A percentile compares a stretch with the other conserved stretches of the same genome.
These are phyloP conservation scores for Elasticomyces elasticus DNA, from an alignment of 495 filamentous ascomycete species.

Conservation along the genomic window DNA sequence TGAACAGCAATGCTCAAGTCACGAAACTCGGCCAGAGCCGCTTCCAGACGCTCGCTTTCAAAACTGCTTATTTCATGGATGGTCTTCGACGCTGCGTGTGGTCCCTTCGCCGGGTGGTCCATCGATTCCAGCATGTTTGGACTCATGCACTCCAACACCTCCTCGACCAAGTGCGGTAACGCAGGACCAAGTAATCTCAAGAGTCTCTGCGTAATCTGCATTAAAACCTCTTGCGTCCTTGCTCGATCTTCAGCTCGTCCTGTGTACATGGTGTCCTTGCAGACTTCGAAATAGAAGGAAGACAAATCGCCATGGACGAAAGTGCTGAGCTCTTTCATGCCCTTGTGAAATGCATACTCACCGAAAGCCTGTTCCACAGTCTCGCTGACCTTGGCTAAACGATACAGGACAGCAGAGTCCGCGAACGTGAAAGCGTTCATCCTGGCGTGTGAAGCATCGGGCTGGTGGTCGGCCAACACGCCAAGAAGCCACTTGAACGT, in stretches of 20 bases:
- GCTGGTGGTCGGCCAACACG: constrained; percentile 54
- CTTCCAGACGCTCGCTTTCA: neutral
- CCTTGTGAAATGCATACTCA: constrained; percentile 76
- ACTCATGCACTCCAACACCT: constrained; percentile 73
- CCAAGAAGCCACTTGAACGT: constrained; percentile 84
- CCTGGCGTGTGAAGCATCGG: constrained; percentile 24
- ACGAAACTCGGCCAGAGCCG: constrained; percentile 30
- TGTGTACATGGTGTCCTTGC: constrained; percentile 87
- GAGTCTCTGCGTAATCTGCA: constrained; percentile 58
- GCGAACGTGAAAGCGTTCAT: constrained; percentile 33
- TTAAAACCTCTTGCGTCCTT: constrained; percentile 56
- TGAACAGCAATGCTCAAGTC: constrained; percentile 51
- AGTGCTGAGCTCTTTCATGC: constrained; percentile 55
- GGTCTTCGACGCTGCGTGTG: constrained; percentile 17
- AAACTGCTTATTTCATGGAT: neutral
- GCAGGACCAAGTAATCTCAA: constrained; percentile 70
- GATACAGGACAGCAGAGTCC: constrained; percentile 67
- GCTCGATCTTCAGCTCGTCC: constrained; percentile 49
- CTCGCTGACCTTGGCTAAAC: constrained; percentile 52
- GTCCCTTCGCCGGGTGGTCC: constrained; percentile 49
- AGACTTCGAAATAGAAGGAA: constrained; percentile 81
- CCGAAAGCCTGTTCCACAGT: constrained; percentile 53
- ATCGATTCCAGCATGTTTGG: constrained; percentile 43
- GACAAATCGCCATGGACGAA: constrained; percentile 79
- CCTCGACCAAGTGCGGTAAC: constrained; percentile 75